These are phyloP conservation scores for Candida bentonensis DNA, from an alignment of 805 yeast species.

Conservation along the genomic window DNA sequence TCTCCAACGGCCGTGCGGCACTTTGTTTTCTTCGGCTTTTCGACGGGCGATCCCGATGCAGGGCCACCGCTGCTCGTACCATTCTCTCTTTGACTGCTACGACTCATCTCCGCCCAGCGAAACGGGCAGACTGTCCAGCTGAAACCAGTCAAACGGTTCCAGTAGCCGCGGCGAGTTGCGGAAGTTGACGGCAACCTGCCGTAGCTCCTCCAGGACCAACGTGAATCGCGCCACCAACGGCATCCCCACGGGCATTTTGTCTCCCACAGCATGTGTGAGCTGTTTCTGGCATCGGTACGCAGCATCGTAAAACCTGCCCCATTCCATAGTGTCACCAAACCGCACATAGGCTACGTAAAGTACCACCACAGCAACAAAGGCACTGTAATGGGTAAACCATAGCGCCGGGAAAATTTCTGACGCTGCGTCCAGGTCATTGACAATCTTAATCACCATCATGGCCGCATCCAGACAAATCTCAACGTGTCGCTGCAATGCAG, in stretches of 20 bases:
- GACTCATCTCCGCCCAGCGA: background rate
- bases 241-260: slow-evolving; percentile 2
- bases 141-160: background rate
- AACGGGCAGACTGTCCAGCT: background rate
- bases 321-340: background rate
- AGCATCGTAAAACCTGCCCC: slow-evolving; percentile 6
- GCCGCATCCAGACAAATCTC: slow-evolving; percentile 8
- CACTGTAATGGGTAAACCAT: slow-evolving; percentile 10
- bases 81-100: no score
- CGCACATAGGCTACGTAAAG: slow-evolving; percentile 8
- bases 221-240: background rate
- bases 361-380: slow-evolving; percentile 9
- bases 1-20: no score
- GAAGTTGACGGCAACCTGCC: background rate
- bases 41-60: no score
- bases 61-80: no score
- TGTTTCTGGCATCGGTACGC: slow-evolving; percentile 8
- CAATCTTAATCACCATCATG: slow-evolving; percentile 4
- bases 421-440: slow-evolving; percentile 4
- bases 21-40: no score
- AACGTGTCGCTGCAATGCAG: slow-evolving; percentile 4
- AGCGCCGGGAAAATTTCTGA: slow-evolving; percentile 7
- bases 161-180: background rate
- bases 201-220: background rate
- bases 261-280: slow-evolving; percentile 7